These are phyloP conservation scores for Auriscalpium microsporum DNA, from an alignment of 768 basidiomycete genomes.

Conservation along the genomic window DNA sequence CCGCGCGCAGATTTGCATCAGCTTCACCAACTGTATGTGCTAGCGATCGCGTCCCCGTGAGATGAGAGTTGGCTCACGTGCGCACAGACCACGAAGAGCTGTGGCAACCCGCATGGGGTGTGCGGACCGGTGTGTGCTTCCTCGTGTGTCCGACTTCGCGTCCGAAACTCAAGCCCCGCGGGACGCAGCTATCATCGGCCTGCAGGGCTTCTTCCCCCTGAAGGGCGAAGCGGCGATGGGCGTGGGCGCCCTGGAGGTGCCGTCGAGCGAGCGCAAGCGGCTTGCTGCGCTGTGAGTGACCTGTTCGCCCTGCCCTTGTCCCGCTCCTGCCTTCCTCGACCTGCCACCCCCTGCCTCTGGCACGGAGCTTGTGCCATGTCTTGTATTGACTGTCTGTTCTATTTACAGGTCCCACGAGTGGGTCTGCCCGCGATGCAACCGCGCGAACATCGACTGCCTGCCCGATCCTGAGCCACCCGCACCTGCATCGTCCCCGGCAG, in stretches of 20 bases:
- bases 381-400: background rate
- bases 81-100: conserved; percentile 81
- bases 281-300: conserved; percentile 61
- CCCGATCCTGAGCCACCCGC: conserved; percentile 43
- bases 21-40: conserved; percentile 78
- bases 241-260: conserved; percentile 81
- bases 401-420: conserved; percentile 64
- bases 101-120: conserved; percentile 99
- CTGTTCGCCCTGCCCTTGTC: background rate
- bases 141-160: background rate
- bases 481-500: background rate
- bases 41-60: background rate
- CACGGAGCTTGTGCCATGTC: background rate
- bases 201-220: conserved; percentile 84
- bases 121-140: conserved; percentile 66
- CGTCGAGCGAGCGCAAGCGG: conserved; percentile 64
- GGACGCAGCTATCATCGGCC: conserved; percentile 66
- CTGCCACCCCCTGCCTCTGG: conserved; percentile 1
- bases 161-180: conserved; percentile 4
- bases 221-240: conserved; percentile 83
- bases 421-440: conserved; percentile 67
- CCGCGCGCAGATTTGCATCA: conserved; percentile 70
- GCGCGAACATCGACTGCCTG: conserved; percentile 57
- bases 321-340: background rate
- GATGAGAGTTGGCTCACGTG: background rate